Evolutionary conservation across 495 filamentous ascomycete species (phyloP), one percentile per base, ranked within the genome.

Genomic region (Penicillium chermesinum): DNA sequence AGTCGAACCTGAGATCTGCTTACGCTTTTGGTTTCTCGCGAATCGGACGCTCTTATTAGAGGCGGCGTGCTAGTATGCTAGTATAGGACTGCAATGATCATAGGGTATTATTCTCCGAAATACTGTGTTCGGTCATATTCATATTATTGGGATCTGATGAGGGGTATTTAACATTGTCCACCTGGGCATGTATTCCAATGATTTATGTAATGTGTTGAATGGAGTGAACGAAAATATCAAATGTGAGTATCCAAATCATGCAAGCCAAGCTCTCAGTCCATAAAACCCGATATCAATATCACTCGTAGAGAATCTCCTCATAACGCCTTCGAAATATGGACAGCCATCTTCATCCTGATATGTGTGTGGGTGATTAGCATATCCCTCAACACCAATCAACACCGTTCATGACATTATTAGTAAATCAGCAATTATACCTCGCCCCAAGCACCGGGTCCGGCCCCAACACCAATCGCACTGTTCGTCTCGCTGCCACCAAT

Each of bases 401-500:
- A 37, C n/a, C n/a, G n/a, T n/a, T n/a, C n/a, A n/a, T n/a, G n/a
- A 14, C 35, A 7, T 13, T 13, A 37, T 17, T 37, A 22, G 17
- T n/a, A 27, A 46, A 17, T 25, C 2, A 33, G 33, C 17, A 33
- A 44, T 56, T 54, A 88, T 2, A 81, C 78, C 66, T 89, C 87
- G 14, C 86, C 87, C 82, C 86, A 89, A 41, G 78, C 79, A 16
- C 87, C 84, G 65, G 89, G 76, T 6, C 82, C 83, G 36, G 79
- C 77, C 15, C 68, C 71, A 22, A 71, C 71, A 33, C 79, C 79
- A 64, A 86, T 77, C 25, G 80, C 75, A 54, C 83, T 87, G 3
- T 79, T 85, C 48, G 82, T 89, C 7, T 86, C 86, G 52, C 83
- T 88, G 0, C 80, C 85, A 17, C 87, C 87, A 41, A 91, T 79